Conservation (phyloP, 31 red algal genomes). For the Asparagopsis taxiformis region DNA sequence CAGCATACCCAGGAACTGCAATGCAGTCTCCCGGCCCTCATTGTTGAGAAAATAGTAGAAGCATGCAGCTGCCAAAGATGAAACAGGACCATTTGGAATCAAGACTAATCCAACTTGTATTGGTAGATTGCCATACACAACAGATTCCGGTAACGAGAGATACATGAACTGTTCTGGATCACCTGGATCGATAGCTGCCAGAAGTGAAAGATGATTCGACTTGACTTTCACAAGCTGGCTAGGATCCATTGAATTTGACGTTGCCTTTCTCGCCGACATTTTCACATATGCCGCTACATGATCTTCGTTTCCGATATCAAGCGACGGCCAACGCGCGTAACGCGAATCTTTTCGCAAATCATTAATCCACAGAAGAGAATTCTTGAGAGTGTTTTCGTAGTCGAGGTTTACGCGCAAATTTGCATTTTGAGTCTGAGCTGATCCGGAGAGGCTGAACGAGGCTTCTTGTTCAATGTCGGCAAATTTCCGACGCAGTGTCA, state of each 20-base stretch:
- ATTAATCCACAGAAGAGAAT: conserved; percentile 52
- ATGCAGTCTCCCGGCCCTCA: conserved; percentile 46
- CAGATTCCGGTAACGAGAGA: conserved; percentile 32
- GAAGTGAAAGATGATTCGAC: conserved; percentile 41
- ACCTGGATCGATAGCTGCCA: conserved; percentile 52
- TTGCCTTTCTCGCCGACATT: conserved; percentile 9
- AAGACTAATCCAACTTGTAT: conserved; percentile 50
- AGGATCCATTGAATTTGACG: conserved; percentile 4
- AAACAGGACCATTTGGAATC: conserved; percentile 51
- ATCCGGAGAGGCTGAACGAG: background rate
- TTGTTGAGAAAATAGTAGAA: conserved; percentile 55
- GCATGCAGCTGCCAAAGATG: conserved; percentile 26
- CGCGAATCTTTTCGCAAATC: conserved; percentile 46
- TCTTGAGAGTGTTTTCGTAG: background rate
- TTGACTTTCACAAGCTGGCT: conserved; percentile 47
- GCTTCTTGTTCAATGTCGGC: background rate
- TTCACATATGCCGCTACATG: conserved; percentile 9
- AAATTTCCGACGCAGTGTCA: conserved; percentile 2
- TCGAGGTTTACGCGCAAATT: conserved; percentile 39
- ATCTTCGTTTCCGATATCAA: conserved; percentile 5
- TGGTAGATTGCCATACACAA: conserved; percentile 54
- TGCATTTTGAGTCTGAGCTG: background rate
- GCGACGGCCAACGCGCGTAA: conserved; percentile 42
- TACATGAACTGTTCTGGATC: conserved; percentile 50
- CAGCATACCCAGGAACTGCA: conserved; percentile 56